Conservation (phyloP, 352 stramenopile species). For the Globisporangium iwayamae region DNA sequence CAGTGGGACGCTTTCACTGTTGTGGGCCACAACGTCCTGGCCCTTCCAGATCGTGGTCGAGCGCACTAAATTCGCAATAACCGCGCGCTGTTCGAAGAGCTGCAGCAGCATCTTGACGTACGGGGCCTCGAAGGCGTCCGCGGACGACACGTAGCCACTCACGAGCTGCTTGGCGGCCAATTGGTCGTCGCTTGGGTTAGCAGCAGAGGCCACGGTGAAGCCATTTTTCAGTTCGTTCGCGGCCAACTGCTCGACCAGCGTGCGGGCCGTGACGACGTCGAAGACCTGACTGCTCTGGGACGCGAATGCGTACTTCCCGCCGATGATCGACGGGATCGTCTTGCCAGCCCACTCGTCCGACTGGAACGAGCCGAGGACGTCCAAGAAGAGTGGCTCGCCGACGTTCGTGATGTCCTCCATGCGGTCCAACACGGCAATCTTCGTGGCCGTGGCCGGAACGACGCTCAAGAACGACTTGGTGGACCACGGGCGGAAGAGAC, state of each 20-base stretch:
- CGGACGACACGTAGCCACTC: conserved; percentile 49
- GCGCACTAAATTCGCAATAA: conserved; percentile 70
- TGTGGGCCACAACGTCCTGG: conserved; percentile 26
- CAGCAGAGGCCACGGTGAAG: conserved; percentile 47
- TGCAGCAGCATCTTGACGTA: conserved; percentile 82
- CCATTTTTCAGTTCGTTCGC: conserved; percentile 59
- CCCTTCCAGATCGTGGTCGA: conserved; percentile 69
- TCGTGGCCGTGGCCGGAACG: conserved; percentile 67
- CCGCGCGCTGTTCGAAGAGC: conserved; percentile 64
- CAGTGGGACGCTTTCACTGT: conserved; percentile 32
- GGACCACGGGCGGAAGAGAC: conserved; percentile 90
- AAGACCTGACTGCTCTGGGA: conserved; percentile 63
- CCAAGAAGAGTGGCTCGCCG: conserved; percentile 89
- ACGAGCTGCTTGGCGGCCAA: conserved; percentile 35
- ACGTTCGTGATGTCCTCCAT: conserved; percentile 86
- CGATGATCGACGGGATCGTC: conserved; percentile 63
- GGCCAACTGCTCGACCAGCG: conserved; percentile 63
- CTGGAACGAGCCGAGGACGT: conserved; percentile 90
- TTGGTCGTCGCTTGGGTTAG: conserved; percentile 16
- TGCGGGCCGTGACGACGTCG: conserved; percentile 79
- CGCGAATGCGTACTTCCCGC: conserved; percentile 79
- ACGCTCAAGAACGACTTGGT: conserved; percentile 70
- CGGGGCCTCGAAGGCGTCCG: conserved; percentile 59
- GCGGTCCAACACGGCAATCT: conserved; percentile 89
- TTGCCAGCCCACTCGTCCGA: conserved; percentile 64